Evolutionary conservation across 805 yeast genomes (phyloP).

Genomic region (Hanseniaspora jakobsenii): DNA sequence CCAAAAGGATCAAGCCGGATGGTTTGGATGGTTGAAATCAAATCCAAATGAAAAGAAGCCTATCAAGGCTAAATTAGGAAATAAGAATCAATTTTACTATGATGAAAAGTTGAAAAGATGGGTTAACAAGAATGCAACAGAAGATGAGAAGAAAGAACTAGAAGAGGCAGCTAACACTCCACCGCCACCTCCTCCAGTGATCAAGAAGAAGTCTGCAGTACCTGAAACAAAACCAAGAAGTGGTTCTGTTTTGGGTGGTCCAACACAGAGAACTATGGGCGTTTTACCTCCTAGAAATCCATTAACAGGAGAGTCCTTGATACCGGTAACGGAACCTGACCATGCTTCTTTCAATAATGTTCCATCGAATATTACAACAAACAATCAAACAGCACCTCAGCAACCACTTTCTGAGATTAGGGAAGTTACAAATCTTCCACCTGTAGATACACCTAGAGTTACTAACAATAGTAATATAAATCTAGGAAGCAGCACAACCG

Average conservation of each 20-base stretch:
- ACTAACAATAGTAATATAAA: slow-evolving; percentile 19
- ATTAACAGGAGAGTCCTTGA: slow-evolving; percentile 27
- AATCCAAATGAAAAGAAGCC: slow-evolving; percentile 61
- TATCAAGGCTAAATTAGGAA: slow-evolving; percentile 76
- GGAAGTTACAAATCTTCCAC: too few species aligned
- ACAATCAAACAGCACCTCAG: too few species aligned
- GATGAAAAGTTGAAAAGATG: slow-evolving; percentile 79
- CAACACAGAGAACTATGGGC: slow-evolving; percentile 26
- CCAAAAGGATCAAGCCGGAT: slow-evolving; percentile 24
- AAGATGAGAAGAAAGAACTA: slow-evolving; percentile 48
- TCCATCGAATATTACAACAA: too few species aligned
- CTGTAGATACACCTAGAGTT: too few species aligned
- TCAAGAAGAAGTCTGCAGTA: slow-evolving; percentile 29
- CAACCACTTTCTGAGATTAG: too few species aligned
- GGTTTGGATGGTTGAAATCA: slow-evolving; percentile 51
- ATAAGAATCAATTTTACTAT: slow-evolving; percentile 56
- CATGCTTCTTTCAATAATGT: slow-evolving; percentile 12
- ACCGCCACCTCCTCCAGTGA: slow-evolving; percentile 39
- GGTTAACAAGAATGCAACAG: slow-evolving; percentile 59
- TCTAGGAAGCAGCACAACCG: slow-evolving; percentile 29
- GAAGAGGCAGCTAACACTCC: slow-evolving; percentile 65
- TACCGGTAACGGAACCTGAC: slow-evolving; percentile 15
- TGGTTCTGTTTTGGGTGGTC: slow-evolving; percentile 24
- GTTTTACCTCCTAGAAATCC: slow-evolving; percentile 29
- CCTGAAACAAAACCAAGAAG: slow-evolving; percentile 31